phyloP scores from a whole-genome alignment of 345 rosid species.

The Sisymbrium irio region DNA sequence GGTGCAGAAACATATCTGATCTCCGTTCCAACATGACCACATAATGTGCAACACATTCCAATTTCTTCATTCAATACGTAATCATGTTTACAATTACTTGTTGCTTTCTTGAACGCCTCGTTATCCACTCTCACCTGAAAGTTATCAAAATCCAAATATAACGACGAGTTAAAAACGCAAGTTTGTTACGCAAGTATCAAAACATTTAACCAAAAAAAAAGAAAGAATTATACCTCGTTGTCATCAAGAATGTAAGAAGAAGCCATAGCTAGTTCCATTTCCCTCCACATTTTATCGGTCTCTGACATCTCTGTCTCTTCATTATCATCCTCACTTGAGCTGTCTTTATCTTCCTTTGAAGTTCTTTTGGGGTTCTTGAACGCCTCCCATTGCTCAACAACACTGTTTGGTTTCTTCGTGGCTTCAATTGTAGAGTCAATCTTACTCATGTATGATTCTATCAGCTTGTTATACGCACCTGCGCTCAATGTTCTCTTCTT shows the following conservation, averaged over 20 bases:
- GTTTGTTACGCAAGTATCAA: background rate
- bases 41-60: slow-evolving; percentile 60
- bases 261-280: slow-evolving; percentile 80
- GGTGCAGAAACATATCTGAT: slow-evolving; percentile 68
- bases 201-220: background rate
- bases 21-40: slow-evolving; percentile 75
- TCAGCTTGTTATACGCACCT: slow-evolving; percentile 65
- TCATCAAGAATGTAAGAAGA: slow-evolving; percentile 71
- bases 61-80: slow-evolving; percentile 69
- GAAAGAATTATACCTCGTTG: slow-evolving; percentile 46
- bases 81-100: slow-evolving; percentile 54
- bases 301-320: slow-evolving; percentile 50
- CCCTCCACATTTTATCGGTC: slow-evolving; percentile 73
- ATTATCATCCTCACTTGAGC: slow-evolving; percentile 34
- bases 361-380: slow-evolving; percentile 46
- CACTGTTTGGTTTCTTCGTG: slow-evolving; percentile 43
- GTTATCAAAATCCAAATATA: background rate
- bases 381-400: slow-evolving; percentile 66
- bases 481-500: slow-evolving; percentile 58
- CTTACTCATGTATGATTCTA: slow-evolving; percentile 70
- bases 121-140: slow-evolving; percentile 47
- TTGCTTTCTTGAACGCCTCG: slow-evolving; percentile 41
- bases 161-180: background rate
- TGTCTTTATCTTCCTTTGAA: slow-evolving; percentile 32
- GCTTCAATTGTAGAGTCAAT: slow-evolving; percentile 52